These are phyloP conservation scores for Lentinula lateritia DNA, from an alignment of 768 basidiomycete species.

Conservation along the genomic window DNA sequence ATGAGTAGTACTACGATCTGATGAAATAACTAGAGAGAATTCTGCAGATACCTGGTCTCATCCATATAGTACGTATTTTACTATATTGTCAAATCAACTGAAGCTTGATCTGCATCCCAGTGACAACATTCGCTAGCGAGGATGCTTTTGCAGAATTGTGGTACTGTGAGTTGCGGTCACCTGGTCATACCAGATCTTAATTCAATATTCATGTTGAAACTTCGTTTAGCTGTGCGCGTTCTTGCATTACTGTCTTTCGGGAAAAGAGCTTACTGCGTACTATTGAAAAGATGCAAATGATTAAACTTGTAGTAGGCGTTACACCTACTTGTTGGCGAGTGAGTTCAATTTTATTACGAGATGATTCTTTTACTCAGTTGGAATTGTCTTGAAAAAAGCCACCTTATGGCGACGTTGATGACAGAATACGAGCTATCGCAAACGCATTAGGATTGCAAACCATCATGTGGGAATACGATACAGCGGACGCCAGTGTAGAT, in stretches of 20 bases:
- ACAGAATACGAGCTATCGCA: constrained; percentile 69
- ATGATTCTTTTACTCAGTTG: background rate
- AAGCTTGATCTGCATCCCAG: constrained; percentile 20
- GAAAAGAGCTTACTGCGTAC: background rate
- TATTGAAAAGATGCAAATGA: constrained; percentile 38
- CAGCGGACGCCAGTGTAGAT: constrained; percentile 42
- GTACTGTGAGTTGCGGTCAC: constrained; percentile 42
- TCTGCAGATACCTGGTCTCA: constrained; percentile 49
- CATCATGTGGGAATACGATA: constrained; percentile 66
- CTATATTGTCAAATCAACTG: background rate
- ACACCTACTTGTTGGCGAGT: constrained; percentile 61
- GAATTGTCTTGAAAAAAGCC: constrained; percentile 28
- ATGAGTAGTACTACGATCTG: background rate
- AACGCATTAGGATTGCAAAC: constrained; percentile 62
- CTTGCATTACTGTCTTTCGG: background rate
- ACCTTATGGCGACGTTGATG: constrained; percentile 68
- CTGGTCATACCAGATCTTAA: background rate
- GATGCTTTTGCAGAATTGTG: constrained; percentile 75
- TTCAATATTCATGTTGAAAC: background rate
- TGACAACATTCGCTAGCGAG: constrained; percentile 55
- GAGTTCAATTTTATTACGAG: constrained; percentile 10
- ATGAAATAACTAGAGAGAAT: background rate
- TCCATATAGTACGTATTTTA: constrained; percentile 37
- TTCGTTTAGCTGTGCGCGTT: constrained; percentile 27
- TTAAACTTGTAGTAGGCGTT: constrained; percentile 48